Evolutionary conservation across 192 early-diverging fungal genomes (phyloP).

Genomic region (Haplosporangium gracile): DNA sequence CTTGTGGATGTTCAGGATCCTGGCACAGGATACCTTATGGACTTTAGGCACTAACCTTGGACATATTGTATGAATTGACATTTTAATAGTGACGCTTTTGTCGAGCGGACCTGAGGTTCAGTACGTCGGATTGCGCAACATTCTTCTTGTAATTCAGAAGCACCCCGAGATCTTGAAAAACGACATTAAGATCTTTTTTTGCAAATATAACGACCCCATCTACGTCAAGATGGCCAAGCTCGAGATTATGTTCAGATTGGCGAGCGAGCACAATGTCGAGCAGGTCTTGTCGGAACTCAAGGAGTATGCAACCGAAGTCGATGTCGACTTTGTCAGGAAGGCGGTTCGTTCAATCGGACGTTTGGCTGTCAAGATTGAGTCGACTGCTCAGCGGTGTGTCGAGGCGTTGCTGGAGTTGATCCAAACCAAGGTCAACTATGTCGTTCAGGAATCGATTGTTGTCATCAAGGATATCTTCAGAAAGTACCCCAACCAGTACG

Average conservation of each 20-base stretch:
- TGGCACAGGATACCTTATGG: not conserved
- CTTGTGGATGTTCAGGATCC: not conserved
- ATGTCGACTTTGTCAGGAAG: slow-evolving; percentile 98
- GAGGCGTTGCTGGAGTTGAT: slow-evolving; percentile 90
- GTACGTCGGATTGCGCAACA: slow-evolving; percentile 97
- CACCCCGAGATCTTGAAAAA: slow-evolving; percentile 90
- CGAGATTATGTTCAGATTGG: slow-evolving; percentile 93
- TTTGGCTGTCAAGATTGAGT: slow-evolving; percentile 95
- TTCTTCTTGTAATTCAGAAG: slow-evolving; percentile 92
- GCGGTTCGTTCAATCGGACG: slow-evolving; percentile 98
- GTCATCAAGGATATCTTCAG: slow-evolving; percentile 99
- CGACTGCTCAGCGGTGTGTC: slow-evolving; percentile 89
- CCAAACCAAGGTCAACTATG: slow-evolving; percentile 98
- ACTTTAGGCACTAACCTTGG: not conserved
- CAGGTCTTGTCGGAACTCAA: slow-evolving; percentile 92
- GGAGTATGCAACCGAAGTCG: slow-evolving; percentile 96
- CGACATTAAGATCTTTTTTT: slow-evolving; percentile 99
- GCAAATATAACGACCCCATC: slow-evolving; percentile 99
- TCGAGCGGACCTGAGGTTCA: slow-evolving; percentile 94
- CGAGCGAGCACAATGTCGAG: slow-evolving; percentile 85
- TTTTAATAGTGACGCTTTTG: slow-evolving; percentile 84
- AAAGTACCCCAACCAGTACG: slow-evolving; percentile 98
- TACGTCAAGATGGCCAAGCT: slow-evolving; percentile 99
- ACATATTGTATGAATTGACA: not conserved
- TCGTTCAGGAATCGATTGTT: slow-evolving; percentile 97